These are phyloP conservation scores for Rhodomyrtus tomentosa DNA, from an alignment of 345 rosid genomes.

Conservation along the genomic window DNA sequence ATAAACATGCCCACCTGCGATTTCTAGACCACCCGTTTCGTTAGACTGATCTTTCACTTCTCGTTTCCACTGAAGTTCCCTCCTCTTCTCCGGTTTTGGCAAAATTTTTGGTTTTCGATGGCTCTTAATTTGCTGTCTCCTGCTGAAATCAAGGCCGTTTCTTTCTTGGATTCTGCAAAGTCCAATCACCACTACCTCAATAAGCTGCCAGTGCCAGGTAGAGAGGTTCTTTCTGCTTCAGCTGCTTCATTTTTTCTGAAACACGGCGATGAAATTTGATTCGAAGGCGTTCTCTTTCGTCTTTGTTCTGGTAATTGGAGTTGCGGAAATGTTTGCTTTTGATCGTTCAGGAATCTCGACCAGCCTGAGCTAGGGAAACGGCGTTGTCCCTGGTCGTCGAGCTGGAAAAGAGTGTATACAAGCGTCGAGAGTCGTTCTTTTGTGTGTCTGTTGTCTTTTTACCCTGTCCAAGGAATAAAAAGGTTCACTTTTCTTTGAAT, in stretches of 20 bases:
- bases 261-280: not conserved
- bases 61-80: not conserved
- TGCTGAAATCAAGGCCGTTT: slow-evolving; percentile 42
- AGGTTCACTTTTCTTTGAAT: not conserved
- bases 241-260: not conserved
- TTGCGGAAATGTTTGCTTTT: not conserved
- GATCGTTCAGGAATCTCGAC: not conserved
- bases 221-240: not conserved
- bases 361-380: not conserved
- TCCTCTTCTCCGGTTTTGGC: not conserved
- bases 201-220: slow-evolving; percentile 64
- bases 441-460: not conserved
- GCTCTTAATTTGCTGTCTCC: slow-evolving; percentile 60
- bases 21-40: not conserved
- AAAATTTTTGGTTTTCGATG: slow-evolving; percentile 18
- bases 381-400: not conserved
- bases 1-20: not conserved
- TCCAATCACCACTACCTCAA: slow-evolving; percentile 22
- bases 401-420: not conserved
- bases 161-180: slow-evolving; percentile 55
- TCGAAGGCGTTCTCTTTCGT: not conserved
- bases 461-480: not conserved
- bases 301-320: not conserved
- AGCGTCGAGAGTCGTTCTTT: not conserved
- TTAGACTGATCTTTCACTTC: not conserved